Evolutionary conservation across 2,329 filamentous ascomycete species (phyloP).

Genomic region (Aspergillus tanneri): DNA sequence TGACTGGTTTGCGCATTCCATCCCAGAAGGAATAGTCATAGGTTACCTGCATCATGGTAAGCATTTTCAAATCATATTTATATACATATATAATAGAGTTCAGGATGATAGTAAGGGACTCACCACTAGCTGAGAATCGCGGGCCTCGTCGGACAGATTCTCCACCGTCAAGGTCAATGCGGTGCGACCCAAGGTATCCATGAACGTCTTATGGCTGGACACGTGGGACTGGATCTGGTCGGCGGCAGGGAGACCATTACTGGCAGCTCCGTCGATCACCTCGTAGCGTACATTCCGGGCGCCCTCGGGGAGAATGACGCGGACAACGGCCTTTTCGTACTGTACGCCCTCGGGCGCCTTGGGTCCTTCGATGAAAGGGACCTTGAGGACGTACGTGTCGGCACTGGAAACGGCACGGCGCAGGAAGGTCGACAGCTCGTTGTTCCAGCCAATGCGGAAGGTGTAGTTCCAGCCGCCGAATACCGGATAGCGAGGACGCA

Average conservation of each 20-base stretch:
- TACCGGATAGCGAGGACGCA: constrained; percentile 92
- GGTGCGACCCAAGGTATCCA: constrained; percentile 89
- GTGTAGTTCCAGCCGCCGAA: constrained; percentile 99
- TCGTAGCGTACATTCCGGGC: constrained; percentile 63
- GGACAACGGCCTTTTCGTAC: constrained; percentile 77
- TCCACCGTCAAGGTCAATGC: constrained; percentile 74
- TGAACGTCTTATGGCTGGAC: constrained; percentile 78
- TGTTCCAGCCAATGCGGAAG: constrained; percentile 95
- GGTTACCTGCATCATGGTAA: constrained; percentile 53
- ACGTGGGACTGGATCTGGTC: constrained; percentile 54
- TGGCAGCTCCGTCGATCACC: constrained; percentile 68
- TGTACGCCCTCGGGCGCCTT: constrained; percentile 81
- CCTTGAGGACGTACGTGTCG: constrained; percentile 78
- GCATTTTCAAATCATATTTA: constrained; percentile 3
- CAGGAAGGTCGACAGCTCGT: constrained; percentile 73
- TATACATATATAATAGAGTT: neutral
- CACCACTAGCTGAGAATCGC: constrained; percentile 75
- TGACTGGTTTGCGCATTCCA: constrained; percentile 79
- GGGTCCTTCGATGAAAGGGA: constrained; percentile 91
- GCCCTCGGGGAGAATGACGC: constrained; percentile 86
- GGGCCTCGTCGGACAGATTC: constrained; percentile 87
- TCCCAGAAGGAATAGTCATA: constrained; percentile 80
- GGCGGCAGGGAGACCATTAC: constrained; percentile 67
- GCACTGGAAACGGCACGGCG: constrained; percentile 58
- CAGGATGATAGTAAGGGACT: constrained; percentile 18